Base-by-base conservation (phyloP, 805 yeast species). In the Starmerella stigmatis region DNA sequence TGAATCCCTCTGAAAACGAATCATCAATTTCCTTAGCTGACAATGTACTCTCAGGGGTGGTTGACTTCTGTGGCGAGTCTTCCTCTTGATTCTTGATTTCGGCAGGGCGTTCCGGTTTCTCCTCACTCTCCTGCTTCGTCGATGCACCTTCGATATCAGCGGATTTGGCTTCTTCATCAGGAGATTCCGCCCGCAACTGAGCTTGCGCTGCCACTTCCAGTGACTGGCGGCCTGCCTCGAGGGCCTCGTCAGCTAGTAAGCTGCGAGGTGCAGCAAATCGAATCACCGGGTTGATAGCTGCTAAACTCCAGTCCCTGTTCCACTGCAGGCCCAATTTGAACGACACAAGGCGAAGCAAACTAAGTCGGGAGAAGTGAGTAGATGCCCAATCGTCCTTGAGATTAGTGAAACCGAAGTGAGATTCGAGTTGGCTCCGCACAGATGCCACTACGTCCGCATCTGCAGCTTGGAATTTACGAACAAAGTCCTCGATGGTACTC, bases 291-390 rank as follows among this genome's bases (percentile, higher is more conserved):
- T 77, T 76, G 45, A 92, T 68, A 22, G 78, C 69, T 21, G 76
- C 56, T 41, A 89, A 70, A 60, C 86, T 94, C 19, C 39, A 15
- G 4, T 65, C 71, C 10, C 73, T 68, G 49, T 69, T 65, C 83
- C 94, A 80, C 68, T 92, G 98, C 43, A 89, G 75, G 64, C 97
- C 97, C 55, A 79, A 75, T 64, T 83, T 81, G 44, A 68, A 57
- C 10, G 95, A 78, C 51, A 86, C 70, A 53, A 79, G 82, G 65
- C 88, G 78, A 56, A 85, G 68, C 34, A 81, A 17, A 67, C 49
- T 33, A 7, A 37, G 25, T 15, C 43, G 36, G 27, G 47, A 25
- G 25, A 44, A 17, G 30, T 33, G 30, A 3, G 4, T 19, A 2
- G 30, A 10, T 1, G 63, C 41, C 81, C 85, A 80, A 41, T 68